These are phyloP conservation scores for Sarocladiaceae sp. DNA, from an alignment of 2,329 filamentous ascomycete genomes.

Conservation along the genomic window DNA sequence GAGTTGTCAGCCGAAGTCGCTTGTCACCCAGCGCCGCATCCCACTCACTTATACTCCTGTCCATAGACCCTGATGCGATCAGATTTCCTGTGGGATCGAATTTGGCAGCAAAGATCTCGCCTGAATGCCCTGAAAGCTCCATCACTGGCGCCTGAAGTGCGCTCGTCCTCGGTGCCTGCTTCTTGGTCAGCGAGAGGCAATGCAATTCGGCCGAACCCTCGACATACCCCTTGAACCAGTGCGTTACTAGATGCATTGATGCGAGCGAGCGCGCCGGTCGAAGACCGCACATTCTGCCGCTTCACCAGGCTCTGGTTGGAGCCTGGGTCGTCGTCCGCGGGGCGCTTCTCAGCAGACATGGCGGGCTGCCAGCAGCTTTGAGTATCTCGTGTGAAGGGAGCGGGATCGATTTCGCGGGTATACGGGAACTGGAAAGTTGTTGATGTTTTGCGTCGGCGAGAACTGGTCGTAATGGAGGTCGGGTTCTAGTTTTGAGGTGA, in stretches of 20 bases:
- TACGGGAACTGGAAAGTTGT: background rate
- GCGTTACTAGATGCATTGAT: constrained; percentile 44
- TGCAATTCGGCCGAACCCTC: background rate
- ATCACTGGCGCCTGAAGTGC: constrained; percentile 85
- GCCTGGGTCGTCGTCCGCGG: constrained; percentile 77
- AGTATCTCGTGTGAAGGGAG: background rate
- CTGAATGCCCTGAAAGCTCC: constrained; percentile 77
- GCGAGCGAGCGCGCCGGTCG: constrained; percentile 41
- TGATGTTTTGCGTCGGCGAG: background rate
- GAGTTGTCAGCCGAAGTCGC: constrained; percentile 12
- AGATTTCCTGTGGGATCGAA: constrained; percentile 85
- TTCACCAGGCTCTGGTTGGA: constrained; percentile 80
- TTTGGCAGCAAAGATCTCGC: constrained; percentile 83
- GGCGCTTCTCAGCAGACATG: constrained; percentile 90
- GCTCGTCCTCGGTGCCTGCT: constrained; percentile 71
- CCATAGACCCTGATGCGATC: constrained; percentile 94
- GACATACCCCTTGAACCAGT: constrained; percentile 45
- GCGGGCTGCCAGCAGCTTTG: too few species aligned
- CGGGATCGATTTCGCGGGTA: background rate
- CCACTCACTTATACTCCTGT: constrained; percentile 73
- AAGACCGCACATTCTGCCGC: constrained; percentile 64
- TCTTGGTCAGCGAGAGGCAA: constrained; percentile 13
- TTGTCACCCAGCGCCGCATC: background rate
- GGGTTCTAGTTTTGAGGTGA: background rate
- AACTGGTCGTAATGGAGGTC: background rate